These are phyloP conservation scores for Sporothrix brunneoviolacea DNA, from an alignment of 2,329 filamentous ascomycete genomes.

Conservation along the genomic window DNA sequence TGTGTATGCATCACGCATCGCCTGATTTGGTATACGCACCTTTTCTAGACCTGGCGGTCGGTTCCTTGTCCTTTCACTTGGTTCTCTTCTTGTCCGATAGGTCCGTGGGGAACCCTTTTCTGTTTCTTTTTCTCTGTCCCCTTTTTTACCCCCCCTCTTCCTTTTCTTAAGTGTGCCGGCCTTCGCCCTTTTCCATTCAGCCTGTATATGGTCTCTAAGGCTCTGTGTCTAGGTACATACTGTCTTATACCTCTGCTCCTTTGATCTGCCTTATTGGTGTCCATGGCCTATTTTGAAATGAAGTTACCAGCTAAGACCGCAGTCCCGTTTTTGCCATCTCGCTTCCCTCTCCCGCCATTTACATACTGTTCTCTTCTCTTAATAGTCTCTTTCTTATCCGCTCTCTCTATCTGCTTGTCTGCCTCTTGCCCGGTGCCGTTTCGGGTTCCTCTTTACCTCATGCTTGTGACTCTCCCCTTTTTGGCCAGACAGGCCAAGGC, in stretches of 20 bases:
- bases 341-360: neutral
- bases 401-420: too few relatives aligned
- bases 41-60: conserved; percentile 1
- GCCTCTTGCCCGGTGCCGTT: conserved; percentile 1
- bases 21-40: neutral
- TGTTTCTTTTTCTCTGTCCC: too few relatives aligned
- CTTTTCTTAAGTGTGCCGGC: too few relatives aligned
- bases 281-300: neutral
- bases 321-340: neutral
- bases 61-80: neutral
- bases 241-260: neutral
- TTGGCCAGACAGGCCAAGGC: neutral
- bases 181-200: too few relatives aligned
- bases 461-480: neutral
- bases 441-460: conserved; percentile 1
- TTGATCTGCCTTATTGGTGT: neutral
- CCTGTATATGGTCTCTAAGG: neutral
- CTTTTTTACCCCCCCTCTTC: too few relatives aligned
- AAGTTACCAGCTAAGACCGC: conserved; percentile 1
- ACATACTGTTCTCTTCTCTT: neutral
- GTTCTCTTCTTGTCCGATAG: neutral
- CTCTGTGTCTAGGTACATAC: conserved; percentile 4
- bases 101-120: too few relatives aligned
- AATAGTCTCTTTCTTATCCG: neutral
- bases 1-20: too few relatives aligned